Evolutionary conservation across 2,329 filamentous ascomycete species (phyloP), one percentile per base, ranked within the genome.

Genomic region (Orbilia oligospora): DNA sequence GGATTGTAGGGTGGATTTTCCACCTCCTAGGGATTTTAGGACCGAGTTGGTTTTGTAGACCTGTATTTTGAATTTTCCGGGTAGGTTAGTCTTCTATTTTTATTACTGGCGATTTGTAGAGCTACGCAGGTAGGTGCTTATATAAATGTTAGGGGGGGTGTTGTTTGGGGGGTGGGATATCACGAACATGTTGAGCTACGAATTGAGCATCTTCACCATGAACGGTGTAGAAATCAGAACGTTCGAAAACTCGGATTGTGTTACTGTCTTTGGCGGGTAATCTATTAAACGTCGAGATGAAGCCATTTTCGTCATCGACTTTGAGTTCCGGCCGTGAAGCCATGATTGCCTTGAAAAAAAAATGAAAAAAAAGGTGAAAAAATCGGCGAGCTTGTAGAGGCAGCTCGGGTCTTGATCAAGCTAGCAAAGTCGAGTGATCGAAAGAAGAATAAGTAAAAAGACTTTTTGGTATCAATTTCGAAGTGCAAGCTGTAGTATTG

Each of bases 41-140:
- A 99, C 96, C 0, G 96, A 97, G 1, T 94, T 98, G 3, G 96
- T 98, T 86, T 97, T 97, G 88, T 99, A 99, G 76, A 98, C 92
- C 91, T 92, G 68, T 30, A 36, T 36, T 12, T n/a, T n/a, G n/a
- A n/a, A n/a, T n/a, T n/a, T n/a, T n/a, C n/a, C n/a, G n/a, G n/a
- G n/a, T n/a, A n/a, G n/a, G n/a, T n/a, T n/a, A n/a, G n/a, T n/a
- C n/a, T n/a, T n/a, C n/a, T n/a, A n/a, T n/a, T n/a, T n/a, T n/a
- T n/a, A n/a, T n/a, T n/a, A n/a, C n/a, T n/a, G n/a, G n/a, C n/a
- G n/a, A n/a, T n/a, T n/a, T n/a, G n/a, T n/a, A n/a, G n/a, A n/a
- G n/a, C n/a, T n/a, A n/a, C n/a, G n/a, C n/a, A n/a, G n/a, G n/a
- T 38, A 38, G 36, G 12, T 38, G 2, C 12, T 41, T 41, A 22